A percentile compares a stretch with the other conserved stretches of the same genome.
Evolutionary conservation across 768 basidiomycete genomes (phyloP).

Genomic region (Dentipellis sp.): DNA sequence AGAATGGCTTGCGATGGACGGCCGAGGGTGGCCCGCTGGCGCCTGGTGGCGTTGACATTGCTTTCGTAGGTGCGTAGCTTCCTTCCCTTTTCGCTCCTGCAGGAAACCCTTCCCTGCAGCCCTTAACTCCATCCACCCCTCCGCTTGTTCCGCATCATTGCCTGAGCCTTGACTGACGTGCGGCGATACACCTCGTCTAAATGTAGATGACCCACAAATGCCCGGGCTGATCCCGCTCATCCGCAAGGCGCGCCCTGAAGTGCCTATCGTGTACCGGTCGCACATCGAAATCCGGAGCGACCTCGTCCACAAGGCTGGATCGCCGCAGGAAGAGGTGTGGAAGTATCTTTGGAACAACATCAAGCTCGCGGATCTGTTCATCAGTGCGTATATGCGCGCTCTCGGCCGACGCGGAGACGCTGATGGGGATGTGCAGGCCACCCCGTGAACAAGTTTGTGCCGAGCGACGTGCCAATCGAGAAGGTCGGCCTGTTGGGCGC

Average conservation of each 20-base stretch:
- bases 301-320: conserved; percentile 71
- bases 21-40: conserved; percentile 79
- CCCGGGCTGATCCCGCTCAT: conserved; percentile 91
- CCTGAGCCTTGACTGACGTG: no score
- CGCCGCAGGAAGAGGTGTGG: conserved; percentile 89
- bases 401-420: neutral
- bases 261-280: conserved; percentile 89
- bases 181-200: neutral
- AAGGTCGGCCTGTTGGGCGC: conserved; percentile 71
- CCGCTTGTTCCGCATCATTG: conserved; percentile 3
- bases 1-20: conserved; percentile 86
- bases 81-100: neutral
- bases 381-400: conserved; percentile 41
- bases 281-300: conserved; percentile 87
- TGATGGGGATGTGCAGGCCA: conserved; percentile 37
- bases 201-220: conserved; percentile 82
- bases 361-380: conserved; percentile 81
- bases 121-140: conserved; percentile 3
- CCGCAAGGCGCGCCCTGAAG: conserved; percentile 70
- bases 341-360: conserved; percentile 93
- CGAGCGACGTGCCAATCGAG: conserved; percentile 67
- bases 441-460: conserved; percentile 91
- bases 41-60: conserved; percentile 75
- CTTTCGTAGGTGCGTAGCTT: conserved; percentile 62
- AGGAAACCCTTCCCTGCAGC: neutral